These are phyloP conservation scores for Trichophaea hybrida DNA, from an alignment of 2,329 filamentous ascomycete genomes.

Conservation along the genomic window DNA sequence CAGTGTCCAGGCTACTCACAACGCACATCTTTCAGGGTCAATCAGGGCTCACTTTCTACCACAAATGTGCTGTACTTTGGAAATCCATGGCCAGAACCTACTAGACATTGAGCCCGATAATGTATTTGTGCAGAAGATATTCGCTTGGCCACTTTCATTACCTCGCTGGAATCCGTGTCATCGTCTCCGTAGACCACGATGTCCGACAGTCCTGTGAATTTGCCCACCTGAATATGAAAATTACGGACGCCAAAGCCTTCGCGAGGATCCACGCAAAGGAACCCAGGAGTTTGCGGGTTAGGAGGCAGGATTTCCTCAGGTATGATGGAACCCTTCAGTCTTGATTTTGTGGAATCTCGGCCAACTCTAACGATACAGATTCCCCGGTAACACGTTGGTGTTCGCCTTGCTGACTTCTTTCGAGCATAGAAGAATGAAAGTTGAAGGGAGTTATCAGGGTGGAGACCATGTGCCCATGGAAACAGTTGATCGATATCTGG, in stretches of 20 bases:
- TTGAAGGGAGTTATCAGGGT: conserved; percentile 77
- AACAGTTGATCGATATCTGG: conserved; percentile 79
- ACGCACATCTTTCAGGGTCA: background rate
- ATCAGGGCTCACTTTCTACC: conserved; percentile 39
- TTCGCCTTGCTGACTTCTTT: conserved; percentile 52
- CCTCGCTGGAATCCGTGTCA: conserved; percentile 43
- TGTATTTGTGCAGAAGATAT: conserved; percentile 62
- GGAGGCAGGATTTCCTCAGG: conserved; percentile 62
- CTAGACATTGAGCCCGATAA: conserved; percentile 51
- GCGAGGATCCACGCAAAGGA: conserved; percentile 69
- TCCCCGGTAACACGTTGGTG: conserved; percentile 62
- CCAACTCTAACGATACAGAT: conserved; percentile 81
- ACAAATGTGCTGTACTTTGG: conserved; percentile 78
- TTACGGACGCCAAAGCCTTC: conserved; percentile 93
- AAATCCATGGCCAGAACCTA: conserved; percentile 41
- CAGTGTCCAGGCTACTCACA: conserved; percentile 18
- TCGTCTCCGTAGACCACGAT: conserved; percentile 83
- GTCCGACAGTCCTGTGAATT: conserved; percentile 75
- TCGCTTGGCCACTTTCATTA: conserved; percentile 48
- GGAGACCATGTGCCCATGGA: conserved; percentile 89
- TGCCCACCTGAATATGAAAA: conserved; percentile 89
- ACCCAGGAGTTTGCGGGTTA: conserved; percentile 41
- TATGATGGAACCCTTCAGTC: conserved; percentile 73
- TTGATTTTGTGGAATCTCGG: conserved; percentile 56
- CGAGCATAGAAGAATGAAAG: conserved; percentile 75